phyloP scores from a whole-genome alignment of 768 basidiomycete genomes.

The Pleurotus giganteus region DNA sequence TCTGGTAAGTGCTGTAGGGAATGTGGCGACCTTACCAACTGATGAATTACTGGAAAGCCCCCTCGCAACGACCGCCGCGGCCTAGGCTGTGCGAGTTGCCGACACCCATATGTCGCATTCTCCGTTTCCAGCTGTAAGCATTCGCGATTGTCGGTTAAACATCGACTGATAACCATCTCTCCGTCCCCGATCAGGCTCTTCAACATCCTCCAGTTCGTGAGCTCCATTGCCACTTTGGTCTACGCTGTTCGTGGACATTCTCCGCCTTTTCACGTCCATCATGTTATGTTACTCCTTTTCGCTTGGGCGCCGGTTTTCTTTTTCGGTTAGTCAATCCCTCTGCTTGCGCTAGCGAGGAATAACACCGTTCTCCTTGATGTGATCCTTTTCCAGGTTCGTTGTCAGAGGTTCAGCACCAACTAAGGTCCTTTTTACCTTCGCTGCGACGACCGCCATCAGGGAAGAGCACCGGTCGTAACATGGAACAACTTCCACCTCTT shows the following conservation, averaged over 20 bases:
- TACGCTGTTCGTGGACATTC: constrained; percentile 38
- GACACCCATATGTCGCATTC: constrained; percentile 47
- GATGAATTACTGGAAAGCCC: not conserved
- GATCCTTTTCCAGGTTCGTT: not conserved
- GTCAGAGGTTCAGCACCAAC: not conserved
- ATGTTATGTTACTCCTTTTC: constrained; percentile 55
- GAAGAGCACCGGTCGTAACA: not conserved
- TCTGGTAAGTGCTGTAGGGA: constrained; percentile 2
- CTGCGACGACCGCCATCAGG: not conserved
- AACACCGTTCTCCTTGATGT: not conserved
- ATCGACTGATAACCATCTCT: constrained; percentile 2
- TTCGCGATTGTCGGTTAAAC: not conserved
- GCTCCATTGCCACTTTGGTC: constrained; percentile 48
- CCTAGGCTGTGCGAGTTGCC: constrained; percentile 31
- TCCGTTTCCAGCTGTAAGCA: constrained; percentile 55
- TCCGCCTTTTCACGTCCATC: constrained; percentile 65
- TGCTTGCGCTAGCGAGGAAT: not conserved
- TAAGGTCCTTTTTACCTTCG: too few relatives aligned
- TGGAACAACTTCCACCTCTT: not conserved
- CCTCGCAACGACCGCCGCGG: constrained; percentile 20
- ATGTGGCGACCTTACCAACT: not conserved
- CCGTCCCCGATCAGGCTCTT: constrained; percentile 25
- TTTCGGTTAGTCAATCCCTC: constrained; percentile 38
- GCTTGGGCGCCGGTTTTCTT: constrained; percentile 60
- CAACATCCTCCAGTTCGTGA: constrained; percentile 44